Evolutionary conservation across 2,329 filamentous ascomycete genomes (phyloP), one percentile per base, ranked within the genome.

Genomic region (Capronia americana): DNA sequence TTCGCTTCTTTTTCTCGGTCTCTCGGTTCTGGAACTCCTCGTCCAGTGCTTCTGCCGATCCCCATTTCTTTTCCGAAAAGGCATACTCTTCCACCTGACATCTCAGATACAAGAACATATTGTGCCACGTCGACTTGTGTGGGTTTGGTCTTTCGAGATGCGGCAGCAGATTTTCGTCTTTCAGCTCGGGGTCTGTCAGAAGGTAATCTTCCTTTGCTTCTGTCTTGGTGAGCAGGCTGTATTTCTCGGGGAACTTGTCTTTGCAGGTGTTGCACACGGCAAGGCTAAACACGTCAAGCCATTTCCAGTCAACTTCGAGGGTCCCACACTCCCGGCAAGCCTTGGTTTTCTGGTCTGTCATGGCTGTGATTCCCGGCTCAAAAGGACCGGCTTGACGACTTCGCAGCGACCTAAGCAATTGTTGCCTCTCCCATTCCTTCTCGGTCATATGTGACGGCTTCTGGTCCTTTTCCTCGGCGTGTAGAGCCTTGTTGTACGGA

Each of bases 71-170:
- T 1, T 85, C 79, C 0, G 82, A 87, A 73, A 98, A 90, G 0
- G 94, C 95, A 75, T 97, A 97, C 64, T 93, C 92, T 76, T 99
- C 95, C 1, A 99, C 92, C 76, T 99, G 95, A 67, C 88, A 96
- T 0, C 95, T 90, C 24, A 99, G 83, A 76, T 95, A 99, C 2
- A 99, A 86, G 90, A 97, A 97, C 95, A 99, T 99, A 82, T 96
- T 92, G 78, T 97, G 93, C 92, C 93, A 99, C 65, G 93, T 93
- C 0, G 91, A 88, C 77, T 97, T 97, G 80, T 97, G 95, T 0
- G 95, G 95, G 74, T 99, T 99, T 1, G 95, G 94, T 38, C 90
- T 89, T 61, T 91, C 90, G 8, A 99, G 84, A 77, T 96, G 93
- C 0, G 94, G 94, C 0, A 99, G 84, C 1, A 99, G 83, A 17